phyloP scores from a whole-genome alignment of 2,329 filamentous ascomycete species.

The Myriosclerotinia scirpicola region DNA sequence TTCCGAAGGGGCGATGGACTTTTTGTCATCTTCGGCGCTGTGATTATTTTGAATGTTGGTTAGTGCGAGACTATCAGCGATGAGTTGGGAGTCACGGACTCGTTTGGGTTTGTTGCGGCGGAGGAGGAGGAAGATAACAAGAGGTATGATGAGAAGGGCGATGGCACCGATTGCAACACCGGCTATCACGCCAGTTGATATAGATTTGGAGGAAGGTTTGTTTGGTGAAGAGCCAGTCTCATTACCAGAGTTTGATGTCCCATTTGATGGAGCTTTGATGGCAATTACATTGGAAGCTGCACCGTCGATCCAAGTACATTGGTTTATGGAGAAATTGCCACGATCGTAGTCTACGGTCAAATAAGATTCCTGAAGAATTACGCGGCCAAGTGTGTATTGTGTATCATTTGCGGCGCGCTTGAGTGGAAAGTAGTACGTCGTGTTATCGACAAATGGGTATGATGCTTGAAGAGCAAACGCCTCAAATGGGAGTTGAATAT shows the following conservation, averaged over 20 bases:
- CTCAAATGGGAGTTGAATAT: slow-evolving; percentile 43
- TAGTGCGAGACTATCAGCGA: neutral
- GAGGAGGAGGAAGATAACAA: neutral
- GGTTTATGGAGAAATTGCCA: slow-evolving; percentile 43
- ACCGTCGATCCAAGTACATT: slow-evolving; percentile 41
- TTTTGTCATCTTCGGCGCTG: neutral
- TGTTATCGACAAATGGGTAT: slow-evolving; percentile 38
- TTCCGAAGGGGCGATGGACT: neutral
- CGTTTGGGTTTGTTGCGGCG: neutral
- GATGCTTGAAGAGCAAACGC: slow-evolving; percentile 43
- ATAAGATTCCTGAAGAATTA: slow-evolving; percentile 45
- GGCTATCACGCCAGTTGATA: neutral
- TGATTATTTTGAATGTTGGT: neutral
- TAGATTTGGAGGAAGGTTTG: neutral
- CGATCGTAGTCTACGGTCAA: slow-evolving; percentile 43
- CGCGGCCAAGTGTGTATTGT: slow-evolving; percentile 44
- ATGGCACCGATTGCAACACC: slow-evolving; percentile 6
- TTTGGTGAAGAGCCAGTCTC: neutral
- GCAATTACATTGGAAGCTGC: slow-evolving; percentile 30
- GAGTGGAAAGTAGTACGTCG: slow-evolving; percentile 44
- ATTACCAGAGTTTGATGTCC: slow-evolving; percentile 1
- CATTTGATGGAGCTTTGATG: slow-evolving; percentile 21
- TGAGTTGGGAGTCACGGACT: neutral
- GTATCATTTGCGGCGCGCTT: slow-evolving; percentile 40
- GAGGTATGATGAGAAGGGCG: neutral